A percentile compares a stretch with the other conserved stretches of the same genome.
These are phyloP conservation scores for Kwoniella mangroviensis DNA, from an alignment of 768 basidiomycete genomes.

Conservation along the genomic window DNA sequence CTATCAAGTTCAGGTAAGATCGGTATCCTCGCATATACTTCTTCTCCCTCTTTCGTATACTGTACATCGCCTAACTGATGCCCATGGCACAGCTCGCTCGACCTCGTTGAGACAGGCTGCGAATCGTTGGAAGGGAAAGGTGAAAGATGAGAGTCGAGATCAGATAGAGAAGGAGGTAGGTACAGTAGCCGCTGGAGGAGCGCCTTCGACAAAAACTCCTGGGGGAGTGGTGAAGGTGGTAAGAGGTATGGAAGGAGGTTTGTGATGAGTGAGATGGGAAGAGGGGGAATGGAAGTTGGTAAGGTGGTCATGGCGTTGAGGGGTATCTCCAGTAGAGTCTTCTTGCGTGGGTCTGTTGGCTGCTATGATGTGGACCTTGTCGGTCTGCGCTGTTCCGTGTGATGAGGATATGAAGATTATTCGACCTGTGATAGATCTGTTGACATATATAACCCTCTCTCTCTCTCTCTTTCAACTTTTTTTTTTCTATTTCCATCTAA, in stretches of 20 bases:
- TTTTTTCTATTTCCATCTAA: too few species aligned
- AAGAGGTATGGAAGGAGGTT: slow-evolving; percentile 43
- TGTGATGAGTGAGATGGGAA: slow-evolving; percentile 31
- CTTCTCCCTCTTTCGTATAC: slow-evolving; percentile 22
- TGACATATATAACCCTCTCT: too few species aligned
- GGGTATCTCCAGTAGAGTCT: too few species aligned
- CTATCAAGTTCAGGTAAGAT: slow-evolving; percentile 11
- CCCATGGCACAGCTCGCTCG: slow-evolving; percentile 9
- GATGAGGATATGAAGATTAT: too few species aligned
- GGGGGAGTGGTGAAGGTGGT: slow-evolving; percentile 42
- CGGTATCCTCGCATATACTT: slow-evolving; percentile 13
- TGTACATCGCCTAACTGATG: not conserved
- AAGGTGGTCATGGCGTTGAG: slow-evolving; percentile 6
- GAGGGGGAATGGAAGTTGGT: slow-evolving; percentile 16
- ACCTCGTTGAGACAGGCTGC: slow-evolving; percentile 15
- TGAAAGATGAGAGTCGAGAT: slow-evolving; percentile 43
- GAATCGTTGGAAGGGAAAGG: slow-evolving; percentile 27
- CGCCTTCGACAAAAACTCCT: slow-evolving; percentile 34
- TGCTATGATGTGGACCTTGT: too few species aligned
- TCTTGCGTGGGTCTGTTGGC: too few species aligned
- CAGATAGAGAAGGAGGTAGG: slow-evolving; percentile 41
- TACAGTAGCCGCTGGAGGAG: slow-evolving; percentile 46
- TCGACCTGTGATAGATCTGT: too few species aligned
- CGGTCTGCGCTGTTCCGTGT: too few species aligned
- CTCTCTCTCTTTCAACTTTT: too few species aligned